Conservation (phyloP, 2,329 filamentous ascomycete species). For the Thermoascus crustaceus region DNA sequence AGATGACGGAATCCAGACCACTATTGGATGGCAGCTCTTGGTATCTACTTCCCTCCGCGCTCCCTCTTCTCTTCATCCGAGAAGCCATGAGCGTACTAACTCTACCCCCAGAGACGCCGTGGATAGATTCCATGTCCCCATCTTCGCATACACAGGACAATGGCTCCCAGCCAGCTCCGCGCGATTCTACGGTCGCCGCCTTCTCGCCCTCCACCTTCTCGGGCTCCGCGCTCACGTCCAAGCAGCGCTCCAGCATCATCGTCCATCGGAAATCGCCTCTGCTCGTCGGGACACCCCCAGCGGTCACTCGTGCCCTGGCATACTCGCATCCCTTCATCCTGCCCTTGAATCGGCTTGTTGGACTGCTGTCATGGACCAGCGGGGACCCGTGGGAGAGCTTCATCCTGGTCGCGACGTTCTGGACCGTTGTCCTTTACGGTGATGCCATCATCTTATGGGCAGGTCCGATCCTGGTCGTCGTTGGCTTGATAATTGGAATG, state of each 20-base stretch:
- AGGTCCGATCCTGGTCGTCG: conserved; percentile 74
- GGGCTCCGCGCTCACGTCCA: conserved; percentile 57
- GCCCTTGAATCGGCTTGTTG: conserved; percentile 75
- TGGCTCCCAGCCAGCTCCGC: conserved; percentile 33
- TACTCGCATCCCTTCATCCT: conserved; percentile 94
- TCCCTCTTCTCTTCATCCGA: conserved; percentile 2
- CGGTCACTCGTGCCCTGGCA: conserved; percentile 85
- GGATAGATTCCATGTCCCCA: conserved; percentile 47
- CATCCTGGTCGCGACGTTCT: conserved; percentile 73
- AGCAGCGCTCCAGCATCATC: conserved; percentile 81
- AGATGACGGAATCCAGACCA: conserved; percentile 22
- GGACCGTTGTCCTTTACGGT: conserved; percentile 78
- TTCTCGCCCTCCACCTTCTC: conserved; percentile 81
- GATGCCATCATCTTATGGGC: conserved; percentile 72
- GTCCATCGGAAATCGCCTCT: conserved; percentile 95
- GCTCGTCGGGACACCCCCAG: conserved; percentile 84
- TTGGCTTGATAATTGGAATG: conserved; percentile 79
- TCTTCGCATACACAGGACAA: conserved; percentile 31
- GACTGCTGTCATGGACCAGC: conserved; percentile 87
- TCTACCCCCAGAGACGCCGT: conserved; percentile 37
- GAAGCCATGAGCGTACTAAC: conserved; percentile 16
- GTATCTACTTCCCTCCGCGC: conserved; percentile 20
- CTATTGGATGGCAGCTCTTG: conserved; percentile 45
- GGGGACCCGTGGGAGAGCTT: conserved; percentile 97
- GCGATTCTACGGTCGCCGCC: conserved; percentile 69